These are phyloP conservation scores for Cicer bijugum DNA, from an alignment of 306 rosid species.

Conservation along the genomic window DNA sequence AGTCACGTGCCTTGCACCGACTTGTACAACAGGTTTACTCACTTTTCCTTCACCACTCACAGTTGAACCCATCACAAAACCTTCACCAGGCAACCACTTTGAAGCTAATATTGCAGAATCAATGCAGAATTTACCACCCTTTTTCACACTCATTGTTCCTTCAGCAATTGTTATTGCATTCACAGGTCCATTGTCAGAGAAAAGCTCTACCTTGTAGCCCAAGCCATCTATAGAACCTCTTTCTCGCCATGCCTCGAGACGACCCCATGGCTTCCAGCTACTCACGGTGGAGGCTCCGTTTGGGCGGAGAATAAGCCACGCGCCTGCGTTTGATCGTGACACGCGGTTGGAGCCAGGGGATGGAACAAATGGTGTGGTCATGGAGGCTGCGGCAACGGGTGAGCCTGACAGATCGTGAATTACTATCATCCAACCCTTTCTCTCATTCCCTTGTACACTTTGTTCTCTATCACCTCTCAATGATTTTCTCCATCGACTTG, in stretches of 20 bases:
- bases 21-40: conserved; percentile 77
- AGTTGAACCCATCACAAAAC: conserved; percentile 80
- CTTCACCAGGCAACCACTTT: conserved; percentile 55
- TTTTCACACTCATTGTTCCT: conserved; percentile 64
- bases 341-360: conserved; percentile 79
- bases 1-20: conserved; percentile 73
- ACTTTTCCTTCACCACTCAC: conserved; percentile 85
- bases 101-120: conserved; percentile 54
- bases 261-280: conserved; percentile 95
- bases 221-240: conserved; percentile 78
- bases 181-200: conserved; percentile 61
- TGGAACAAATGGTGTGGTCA: conserved; percentile 88
- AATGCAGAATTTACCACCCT: conserved; percentile 78
- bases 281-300: conserved; percentile 65
- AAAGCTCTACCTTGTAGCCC: conserved; percentile 86
- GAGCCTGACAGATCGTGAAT: conserved; percentile 84
- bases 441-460: conserved; percentile 57
- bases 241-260: conserved; percentile 91
- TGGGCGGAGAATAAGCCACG: conserved; percentile 90
- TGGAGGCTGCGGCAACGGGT: conserved; percentile 84
- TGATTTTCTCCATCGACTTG: conserved; percentile 63
- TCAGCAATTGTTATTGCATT: conserved; percentile 69
- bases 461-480: conserved; percentile 53
- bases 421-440: conserved; percentile 93
- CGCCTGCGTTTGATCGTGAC: conserved; percentile 78